These are phyloP conservation scores for Dioscorea zingiberensis DNA, from an alignment of 106 monocot species.

Conservation along the genomic window DNA sequence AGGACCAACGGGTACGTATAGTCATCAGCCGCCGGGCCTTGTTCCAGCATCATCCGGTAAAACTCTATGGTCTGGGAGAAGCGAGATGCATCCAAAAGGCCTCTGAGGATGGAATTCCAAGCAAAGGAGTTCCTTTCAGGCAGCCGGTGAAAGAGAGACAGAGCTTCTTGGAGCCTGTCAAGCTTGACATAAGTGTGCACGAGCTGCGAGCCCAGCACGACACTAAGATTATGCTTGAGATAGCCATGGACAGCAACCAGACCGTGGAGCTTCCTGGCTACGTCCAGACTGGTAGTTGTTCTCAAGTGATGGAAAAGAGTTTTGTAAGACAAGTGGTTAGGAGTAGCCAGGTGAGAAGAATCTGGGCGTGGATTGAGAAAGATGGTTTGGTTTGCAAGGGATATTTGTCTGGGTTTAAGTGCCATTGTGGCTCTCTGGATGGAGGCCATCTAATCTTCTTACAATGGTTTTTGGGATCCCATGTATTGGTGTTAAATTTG, in stretches of 20 bases:
- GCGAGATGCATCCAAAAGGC: constrained; percentile 15
- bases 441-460: too few species aligned
- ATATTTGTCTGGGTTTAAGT: too few species aligned
- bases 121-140: constrained; percentile 29
- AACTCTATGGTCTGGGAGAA: constrained; percentile 21
- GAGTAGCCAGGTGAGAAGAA: not conserved
- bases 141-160: constrained; percentile 23
- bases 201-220: constrained; percentile 21
- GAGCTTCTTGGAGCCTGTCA: constrained; percentile 18
- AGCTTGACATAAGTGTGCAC: constrained; percentile 18
- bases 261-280: constrained; percentile 23
- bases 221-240: constrained; percentile 3
- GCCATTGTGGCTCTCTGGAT: too few species aligned
- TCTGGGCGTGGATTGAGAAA: too few species aligned
- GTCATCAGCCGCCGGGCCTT: constrained; percentile 25
- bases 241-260: constrained; percentile 20
- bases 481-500: too few species aligned
- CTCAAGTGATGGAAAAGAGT: constrained; percentile 21
- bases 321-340: too few species aligned
- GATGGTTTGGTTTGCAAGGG: too few species aligned
- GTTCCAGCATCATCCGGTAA: constrained; percentile 21
- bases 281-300: not conserved
- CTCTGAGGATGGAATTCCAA: constrained; percentile 36
- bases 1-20: constrained; percentile 53
- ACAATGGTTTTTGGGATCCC: too few species aligned